These are phyloP conservation scores for Nigrospora oryzae DNA, from an alignment of 2,329 filamentous ascomycete species.

Conservation along the genomic window DNA sequence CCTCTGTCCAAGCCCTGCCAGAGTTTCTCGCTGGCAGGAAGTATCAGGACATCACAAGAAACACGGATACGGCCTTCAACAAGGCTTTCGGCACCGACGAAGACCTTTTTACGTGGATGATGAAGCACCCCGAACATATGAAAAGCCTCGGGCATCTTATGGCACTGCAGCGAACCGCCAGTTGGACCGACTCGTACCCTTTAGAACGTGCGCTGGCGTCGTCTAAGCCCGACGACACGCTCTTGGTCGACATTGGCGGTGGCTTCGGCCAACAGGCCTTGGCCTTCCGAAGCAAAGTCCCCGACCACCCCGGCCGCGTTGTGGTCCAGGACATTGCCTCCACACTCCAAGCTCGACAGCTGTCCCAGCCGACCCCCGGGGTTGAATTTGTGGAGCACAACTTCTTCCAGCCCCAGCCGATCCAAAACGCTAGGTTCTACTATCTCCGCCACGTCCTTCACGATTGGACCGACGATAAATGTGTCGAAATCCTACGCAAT, in stretches of 20 bases:
- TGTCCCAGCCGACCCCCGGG: neutral
- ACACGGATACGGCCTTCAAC: too few relatives aligned
- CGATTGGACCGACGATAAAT: slow-evolving; percentile 25
- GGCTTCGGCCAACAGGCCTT: neutral
- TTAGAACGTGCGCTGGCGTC: too few relatives aligned
- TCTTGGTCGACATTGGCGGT: neutral
- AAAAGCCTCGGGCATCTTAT: too few relatives aligned
- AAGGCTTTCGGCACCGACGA: too few relatives aligned
- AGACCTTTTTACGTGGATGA: too few relatives aligned
- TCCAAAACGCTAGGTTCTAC: slow-evolving; percentile 11
- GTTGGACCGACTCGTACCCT: too few relatives aligned
- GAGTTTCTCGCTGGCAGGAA: too few relatives aligned
- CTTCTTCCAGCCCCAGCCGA: neutral
- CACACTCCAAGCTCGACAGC: neutral
- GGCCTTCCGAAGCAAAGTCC: neutral
- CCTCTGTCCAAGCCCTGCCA: too few relatives aligned
- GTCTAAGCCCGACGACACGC: neutral
- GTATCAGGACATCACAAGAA: too few relatives aligned
- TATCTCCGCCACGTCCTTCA: slow-evolving; percentile 27
- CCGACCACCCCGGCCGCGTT: neutral
- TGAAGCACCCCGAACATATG: too few relatives aligned
- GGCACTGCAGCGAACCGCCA: too few relatives aligned
- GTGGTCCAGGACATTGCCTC: neutral
- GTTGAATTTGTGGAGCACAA: neutral
- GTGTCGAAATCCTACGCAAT: slow-evolving; percentile 20